Evolutionary conservation across 164 flowering plant species (phyloP), one percentile per base, ranked within the genome.

Genomic region (Tetrastigma voinierianum): DNA sequence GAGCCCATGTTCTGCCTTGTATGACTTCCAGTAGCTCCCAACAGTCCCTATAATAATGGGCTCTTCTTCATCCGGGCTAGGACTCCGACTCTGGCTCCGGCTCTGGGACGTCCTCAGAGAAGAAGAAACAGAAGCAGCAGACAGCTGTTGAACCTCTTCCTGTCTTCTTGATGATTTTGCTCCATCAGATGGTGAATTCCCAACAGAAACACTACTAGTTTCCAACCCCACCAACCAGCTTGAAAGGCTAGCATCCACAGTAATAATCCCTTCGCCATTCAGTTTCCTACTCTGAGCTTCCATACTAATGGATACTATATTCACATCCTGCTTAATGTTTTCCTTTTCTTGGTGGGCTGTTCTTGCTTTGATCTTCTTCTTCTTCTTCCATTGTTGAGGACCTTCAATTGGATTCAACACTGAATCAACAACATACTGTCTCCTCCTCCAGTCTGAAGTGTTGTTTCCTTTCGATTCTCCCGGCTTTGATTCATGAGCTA

Each of bases 201-300:
- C 74, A n/a, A 61, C 68, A 14, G 75, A 68, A 45, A 25, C 9
- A n/a, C 57, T 23, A 13, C 68, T 57, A 49, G 45, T 49, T 24
- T 67, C 73, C 10, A 71, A 67, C 24, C 62, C 80, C 62, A 70
- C 74, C 57, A 82, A 65, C 85, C 85, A 82, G 66, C 71, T 85
- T 5, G 95, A 89, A 25, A 89, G 90, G 76, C 95, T 89, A 0
- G 83, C 67, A 60, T 87, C 95, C 1, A 86, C 90, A 17, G 80
- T 79, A 57, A 76, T 58, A 60, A n/a, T n/a, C n/a, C 79, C 87
- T 67, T 80, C 77, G 48, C 62, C 59, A 68, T 23, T 15, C 10
- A 24, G 67, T 48, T 59, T 66, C 45, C 45, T 40, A 20, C 11
- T 23, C 21, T 7, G 16, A 8, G 11, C 43, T 21, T 69, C 62